These are phyloP conservation scores for Triangularia setosa DNA, from an alignment of 2,329 filamentous ascomycete species.

Conservation along the genomic window DNA sequence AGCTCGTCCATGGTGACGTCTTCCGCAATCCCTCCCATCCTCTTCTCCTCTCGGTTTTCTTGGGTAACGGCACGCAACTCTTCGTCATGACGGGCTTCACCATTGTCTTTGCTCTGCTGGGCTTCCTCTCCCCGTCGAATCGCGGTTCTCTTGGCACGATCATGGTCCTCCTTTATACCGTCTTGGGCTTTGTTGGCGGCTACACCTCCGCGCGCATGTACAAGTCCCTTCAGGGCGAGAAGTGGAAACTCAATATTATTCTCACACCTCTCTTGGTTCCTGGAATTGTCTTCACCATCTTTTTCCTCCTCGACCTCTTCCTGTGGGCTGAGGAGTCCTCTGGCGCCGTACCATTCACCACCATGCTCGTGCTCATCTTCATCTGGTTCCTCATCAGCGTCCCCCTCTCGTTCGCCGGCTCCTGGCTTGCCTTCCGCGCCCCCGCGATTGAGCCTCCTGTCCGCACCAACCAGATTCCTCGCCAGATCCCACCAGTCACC, in stretches of 20 bases:
- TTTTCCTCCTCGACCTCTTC: conserved; percentile 95
- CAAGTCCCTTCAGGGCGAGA: conserved; percentile 87
- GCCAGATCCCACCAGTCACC: conserved; percentile 82
- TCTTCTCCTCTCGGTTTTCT: conserved; percentile 77
- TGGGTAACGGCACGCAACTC: conserved; percentile 91
- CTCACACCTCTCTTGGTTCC: conserved; percentile 84
- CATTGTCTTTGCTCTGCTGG: conserved; percentile 87
- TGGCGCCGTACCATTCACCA: conserved; percentile 91
- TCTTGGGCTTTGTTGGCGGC: conserved; percentile 88
- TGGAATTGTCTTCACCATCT: conserved; percentile 76
- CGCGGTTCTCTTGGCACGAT: conserved; percentile 90
- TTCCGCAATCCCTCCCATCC: conserved; percentile 84
- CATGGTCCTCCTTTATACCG: conserved; percentile 87
- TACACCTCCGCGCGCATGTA: conserved; percentile 89
- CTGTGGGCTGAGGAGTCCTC: conserved; percentile 91
- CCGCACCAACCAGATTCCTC: conserved; percentile 94
- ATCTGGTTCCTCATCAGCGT: conserved; percentile 99
- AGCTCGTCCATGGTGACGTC: conserved; percentile 94
- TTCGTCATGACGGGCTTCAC: conserved; percentile 98
- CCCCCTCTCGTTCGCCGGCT: conserved; percentile 82
- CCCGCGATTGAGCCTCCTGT: conserved; percentile 71
- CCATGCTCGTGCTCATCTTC: conserved; percentile 86
- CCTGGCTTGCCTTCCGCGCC: conserved; percentile 87
- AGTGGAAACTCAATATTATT: conserved; percentile 91
- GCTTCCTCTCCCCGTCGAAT: conserved; percentile 93